These are phyloP conservation scores for Cynara cardunculus DNA, from an alignment of 129 eudicot species.

Conservation along the genomic window DNA sequence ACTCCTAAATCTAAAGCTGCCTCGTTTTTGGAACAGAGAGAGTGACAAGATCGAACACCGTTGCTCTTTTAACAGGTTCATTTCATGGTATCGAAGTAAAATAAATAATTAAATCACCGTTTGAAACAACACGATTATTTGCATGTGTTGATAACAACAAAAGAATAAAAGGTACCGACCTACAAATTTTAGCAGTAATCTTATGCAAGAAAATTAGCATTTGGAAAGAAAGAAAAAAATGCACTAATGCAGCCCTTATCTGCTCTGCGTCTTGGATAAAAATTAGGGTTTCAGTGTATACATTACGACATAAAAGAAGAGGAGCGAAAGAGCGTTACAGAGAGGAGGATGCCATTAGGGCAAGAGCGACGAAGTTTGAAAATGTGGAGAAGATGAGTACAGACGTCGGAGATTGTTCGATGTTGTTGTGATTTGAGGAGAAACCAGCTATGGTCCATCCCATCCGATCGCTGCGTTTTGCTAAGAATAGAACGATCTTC, in stretches of 20 bases:
- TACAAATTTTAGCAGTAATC: not conserved
- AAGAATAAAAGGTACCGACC: not conserved
- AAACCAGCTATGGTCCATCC: slow-evolving; percentile 62
- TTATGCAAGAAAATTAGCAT: not conserved
- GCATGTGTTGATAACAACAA: not conserved
- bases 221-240: not conserved
- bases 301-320: not conserved
- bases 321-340: slow-evolving; percentile 37
- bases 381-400: slow-evolving; percentile 48
- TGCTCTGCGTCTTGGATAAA: not conserved
- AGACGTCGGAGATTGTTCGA: slow-evolving; percentile 52
- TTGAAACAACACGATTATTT: not conserved
- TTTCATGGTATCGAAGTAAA: not conserved
- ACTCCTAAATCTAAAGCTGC: not conserved
- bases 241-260: not conserved
- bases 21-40: not conserved
- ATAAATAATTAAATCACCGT: not conserved
- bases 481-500: slow-evolving; percentile 54
- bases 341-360: slow-evolving; percentile 83
- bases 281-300: slow-evolving; percentile 17
- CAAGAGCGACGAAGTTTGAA: slow-evolving; percentile 71
- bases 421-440: slow-evolving; percentile 56
- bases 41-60: not conserved
- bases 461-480: slow-evolving; percentile 60
- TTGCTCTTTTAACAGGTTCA: not conserved